Base-by-base conservation (phyloP, 768 basidiomycete species). In the Tylopilus sp. region DNA sequence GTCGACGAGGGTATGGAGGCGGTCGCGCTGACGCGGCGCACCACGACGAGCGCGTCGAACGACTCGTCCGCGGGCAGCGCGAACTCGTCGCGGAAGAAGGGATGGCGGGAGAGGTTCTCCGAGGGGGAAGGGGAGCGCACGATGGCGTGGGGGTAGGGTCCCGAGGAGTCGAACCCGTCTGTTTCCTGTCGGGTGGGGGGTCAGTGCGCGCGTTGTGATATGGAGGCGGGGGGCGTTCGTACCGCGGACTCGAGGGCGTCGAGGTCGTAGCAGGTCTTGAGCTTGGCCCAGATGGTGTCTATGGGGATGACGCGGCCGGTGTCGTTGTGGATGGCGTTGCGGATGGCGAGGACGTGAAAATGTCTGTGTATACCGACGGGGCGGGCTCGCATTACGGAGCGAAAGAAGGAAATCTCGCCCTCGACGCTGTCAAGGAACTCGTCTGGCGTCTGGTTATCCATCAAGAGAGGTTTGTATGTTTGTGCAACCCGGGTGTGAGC, bases 371-470 rank as follows among this genome's bases (percentile, higher is more conserved):
- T 82, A 40, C 91, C 91, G 48, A 93, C 81, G 0, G 91, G 91
- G 48, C 91, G 78, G 17, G 88, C 80, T 40, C 83, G 83, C 79
- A 88, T 88, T 47, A 91, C 74, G 7, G 88, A 86, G 44, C 86
- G 81, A 65, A 93, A 92, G 70, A 94, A 87, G 9, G 87, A 78
- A 42, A 91, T 88, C 68, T 94, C 91, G 36, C 91, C 91, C 58
- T 85, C 82, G 47, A 90, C 79, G 7, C 80, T 82, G 63, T 85
- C 78, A 36, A 93, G 80, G 62, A 86, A 84, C 28, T 65, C 67
- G 13, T 57, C 50, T 25, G 65, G 61, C 6, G 61, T 65, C 42
- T 67, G 64, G 45, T 63, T 59, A 55, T 67, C 66, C 65, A 67
- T 68, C 39, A 47, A 40, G 31, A 13, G 15, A 35, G 15, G 23